These are phyloP conservation scores for Diaporthe eres DNA, from an alignment of 2,329 filamentous ascomycete species.

Conservation along the genomic window DNA sequence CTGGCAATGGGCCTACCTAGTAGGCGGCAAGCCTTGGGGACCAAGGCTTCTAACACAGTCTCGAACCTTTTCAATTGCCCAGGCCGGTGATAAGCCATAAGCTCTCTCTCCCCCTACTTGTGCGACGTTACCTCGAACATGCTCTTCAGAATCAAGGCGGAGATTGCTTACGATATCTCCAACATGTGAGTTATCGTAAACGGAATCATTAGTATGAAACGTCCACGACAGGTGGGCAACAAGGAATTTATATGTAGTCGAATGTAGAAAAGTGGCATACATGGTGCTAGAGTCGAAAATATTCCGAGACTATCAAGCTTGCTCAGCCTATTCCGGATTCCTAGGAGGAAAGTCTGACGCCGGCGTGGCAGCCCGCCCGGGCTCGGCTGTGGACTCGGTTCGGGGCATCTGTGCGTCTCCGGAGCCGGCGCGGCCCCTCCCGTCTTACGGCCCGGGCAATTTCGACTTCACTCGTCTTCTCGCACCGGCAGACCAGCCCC, in stretches of 20 bases:
- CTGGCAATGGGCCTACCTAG: no score
- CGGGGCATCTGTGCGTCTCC: neutral
- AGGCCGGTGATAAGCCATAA: no score
- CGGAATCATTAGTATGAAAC: no score
- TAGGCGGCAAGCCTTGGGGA: neutral
- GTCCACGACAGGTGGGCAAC: neutral
- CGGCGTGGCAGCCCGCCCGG: neutral
- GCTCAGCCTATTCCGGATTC: neutral
- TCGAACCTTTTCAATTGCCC: no score
- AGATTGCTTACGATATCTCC: no score
- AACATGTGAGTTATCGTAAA: no score
- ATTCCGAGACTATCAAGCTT: neutral
- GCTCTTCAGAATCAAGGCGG: no score
- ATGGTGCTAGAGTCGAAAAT: neutral
- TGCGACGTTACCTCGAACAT: no score
- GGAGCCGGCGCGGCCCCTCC: conserved; percentile 29
- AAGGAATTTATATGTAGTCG: neutral
- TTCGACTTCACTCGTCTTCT: conserved; percentile 16
- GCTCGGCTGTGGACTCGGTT: neutral
- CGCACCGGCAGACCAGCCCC: neutral
- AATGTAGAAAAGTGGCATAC: neutral
- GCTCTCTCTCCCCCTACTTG: no score
- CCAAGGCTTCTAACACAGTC: neutral
- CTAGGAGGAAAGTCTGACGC: neutral
- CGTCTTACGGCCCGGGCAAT: neutral